These are phyloP conservation scores for Brassica incana DNA, from an alignment of 345 rosid genomes.

Conservation along the genomic window DNA sequence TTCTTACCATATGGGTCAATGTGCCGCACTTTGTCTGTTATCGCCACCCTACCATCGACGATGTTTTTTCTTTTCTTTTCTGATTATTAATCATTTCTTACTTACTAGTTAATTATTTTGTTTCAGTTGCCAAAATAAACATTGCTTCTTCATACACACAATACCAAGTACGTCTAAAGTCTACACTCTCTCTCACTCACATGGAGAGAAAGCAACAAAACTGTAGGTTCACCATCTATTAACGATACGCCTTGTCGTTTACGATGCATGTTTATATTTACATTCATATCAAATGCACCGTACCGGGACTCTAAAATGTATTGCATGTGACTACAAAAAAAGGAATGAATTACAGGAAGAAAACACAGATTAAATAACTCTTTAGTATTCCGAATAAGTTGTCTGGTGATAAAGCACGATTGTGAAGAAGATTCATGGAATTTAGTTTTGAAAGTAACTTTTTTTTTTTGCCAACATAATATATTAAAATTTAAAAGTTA, in stretches of 20 bases:
- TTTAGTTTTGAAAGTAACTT: background rate
- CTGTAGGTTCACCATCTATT: background rate
- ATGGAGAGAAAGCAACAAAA: slow-evolving; percentile 14
- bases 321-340: background rate
- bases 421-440: background rate
- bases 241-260: background rate
- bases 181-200: slow-evolving; percentile 32
- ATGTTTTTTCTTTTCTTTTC: slow-evolving; percentile 1
- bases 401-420: background rate
- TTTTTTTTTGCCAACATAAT: too few relatives aligned
- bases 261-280: background rate
- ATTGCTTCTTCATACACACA: background rate
- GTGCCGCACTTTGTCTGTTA: slow-evolving; percentile 10
- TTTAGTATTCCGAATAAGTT: background rate
- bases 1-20: slow-evolving; percentile 28
- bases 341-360: background rate
- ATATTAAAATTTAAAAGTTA: too few relatives aligned
- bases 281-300: background rate
- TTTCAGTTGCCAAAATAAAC: background rate
- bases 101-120: slow-evolving; percentile 10
- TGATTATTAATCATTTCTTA: background rate
- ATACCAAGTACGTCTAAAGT: background rate
- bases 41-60: background rate
- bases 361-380: background rate
- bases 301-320: background rate